A percentile compares a stretch with the other conserved stretches of the same genome.
phyloP scores from a whole-genome alignment of 176 grass and related monocot species.

The Carex scoparia region DNA sequence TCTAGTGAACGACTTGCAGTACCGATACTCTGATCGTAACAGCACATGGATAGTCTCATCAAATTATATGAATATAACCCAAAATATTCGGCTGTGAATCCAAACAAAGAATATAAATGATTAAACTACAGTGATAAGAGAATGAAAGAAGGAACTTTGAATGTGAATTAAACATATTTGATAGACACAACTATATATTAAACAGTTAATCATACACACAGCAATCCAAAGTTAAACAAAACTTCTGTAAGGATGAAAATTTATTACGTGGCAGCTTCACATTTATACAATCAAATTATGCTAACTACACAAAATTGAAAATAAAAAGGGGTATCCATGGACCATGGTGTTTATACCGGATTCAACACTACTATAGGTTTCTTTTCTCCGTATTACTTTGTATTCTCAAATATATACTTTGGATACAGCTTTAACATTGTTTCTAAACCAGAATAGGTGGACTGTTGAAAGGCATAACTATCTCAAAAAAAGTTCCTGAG shows the following conservation, averaged over 20 bases:
- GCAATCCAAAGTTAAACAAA: background rate
- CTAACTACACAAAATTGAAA: conserved; percentile 14
- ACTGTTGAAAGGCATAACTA: background rate
- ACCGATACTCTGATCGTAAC: background rate
- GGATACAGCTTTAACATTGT: background rate
- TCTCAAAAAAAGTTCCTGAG: background rate
- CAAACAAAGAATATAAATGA: too few species aligned
- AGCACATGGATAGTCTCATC: background rate
- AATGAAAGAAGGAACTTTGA: background rate
- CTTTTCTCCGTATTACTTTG: background rate
- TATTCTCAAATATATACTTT: conserved; percentile 22
- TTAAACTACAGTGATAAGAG: background rate
- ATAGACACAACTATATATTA: background rate
- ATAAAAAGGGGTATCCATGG: background rate
- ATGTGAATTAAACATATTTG: background rate
- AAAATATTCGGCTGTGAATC: background rate
- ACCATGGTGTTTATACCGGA: conserved; percentile 5
- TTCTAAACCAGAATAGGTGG: conserved; percentile 1
- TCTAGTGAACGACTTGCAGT: background rate
- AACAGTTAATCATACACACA: conserved; percentile 11
- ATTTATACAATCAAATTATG: conserved; percentile 8
- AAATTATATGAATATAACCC: background rate
- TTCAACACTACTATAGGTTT: conserved; percentile 21
- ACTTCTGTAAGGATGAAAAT: background rate
- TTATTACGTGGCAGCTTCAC: background rate